Conservation (phyloP, 1,284 basidiomycete species). For the Caloboletus inedulis region DNA sequence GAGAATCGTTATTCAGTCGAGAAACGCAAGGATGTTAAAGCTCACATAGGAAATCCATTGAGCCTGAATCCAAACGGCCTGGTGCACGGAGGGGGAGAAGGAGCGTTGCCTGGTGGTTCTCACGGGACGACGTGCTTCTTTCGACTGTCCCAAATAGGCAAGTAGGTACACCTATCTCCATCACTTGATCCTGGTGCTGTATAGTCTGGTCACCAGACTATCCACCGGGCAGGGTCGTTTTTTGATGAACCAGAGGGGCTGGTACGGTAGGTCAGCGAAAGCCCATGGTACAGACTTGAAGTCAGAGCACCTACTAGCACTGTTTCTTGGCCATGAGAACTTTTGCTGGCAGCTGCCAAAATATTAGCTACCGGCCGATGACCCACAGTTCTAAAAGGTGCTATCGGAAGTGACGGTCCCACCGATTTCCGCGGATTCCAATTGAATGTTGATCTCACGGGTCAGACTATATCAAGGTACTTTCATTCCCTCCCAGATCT, state of each 20-base stretch:
- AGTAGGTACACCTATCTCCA: neutral
- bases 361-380: neutral
- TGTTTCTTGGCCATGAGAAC: neutral
- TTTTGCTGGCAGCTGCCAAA: neutral
- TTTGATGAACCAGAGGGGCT: neutral
- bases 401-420: no score
- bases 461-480: no score
- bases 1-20: neutral
- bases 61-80: neutral
- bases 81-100: no score
- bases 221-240: no score
- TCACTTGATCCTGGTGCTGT: no score
- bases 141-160: neutral
- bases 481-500: neutral
- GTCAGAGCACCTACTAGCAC: neutral
- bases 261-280: neutral
- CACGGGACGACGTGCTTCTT: neutral
- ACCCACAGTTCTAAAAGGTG: neutral
- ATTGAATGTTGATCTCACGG: no score
- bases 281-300: neutral
- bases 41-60: constrained; percentile 37
- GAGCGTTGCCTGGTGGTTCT: neutral
- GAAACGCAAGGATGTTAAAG: neutral
- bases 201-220: no score
- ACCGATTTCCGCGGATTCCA: no score